Percentiles rank a stretch among this genome's conserved stretches.
phyloP scores from a whole-genome alignment of 768 basidiomycete genomes.

The Leccinum longicurvipes region DNA sequence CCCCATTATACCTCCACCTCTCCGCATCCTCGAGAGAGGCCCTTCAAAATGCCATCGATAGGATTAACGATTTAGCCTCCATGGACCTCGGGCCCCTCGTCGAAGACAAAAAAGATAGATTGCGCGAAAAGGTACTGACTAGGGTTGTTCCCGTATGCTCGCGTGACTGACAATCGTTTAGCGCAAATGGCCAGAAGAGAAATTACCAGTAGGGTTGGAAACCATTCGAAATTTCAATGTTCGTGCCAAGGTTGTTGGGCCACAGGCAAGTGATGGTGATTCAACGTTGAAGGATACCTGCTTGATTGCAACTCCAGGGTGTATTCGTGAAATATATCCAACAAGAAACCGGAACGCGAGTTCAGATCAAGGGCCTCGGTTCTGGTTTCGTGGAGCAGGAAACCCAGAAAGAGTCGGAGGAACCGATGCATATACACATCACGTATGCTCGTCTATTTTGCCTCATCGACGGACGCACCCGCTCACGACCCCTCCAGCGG shows the following conservation, averaged over 20 bases:
- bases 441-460: conserved; percentile 51
- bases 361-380: conserved; percentile 94
- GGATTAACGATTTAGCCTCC: conserved; percentile 67
- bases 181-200: conserved; percentile 99
- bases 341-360: conserved; percentile 90
- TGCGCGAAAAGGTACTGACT: conserved; percentile 57
- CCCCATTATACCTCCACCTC: conserved; percentile 91
- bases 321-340: conserved; percentile 99
- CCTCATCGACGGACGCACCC: conserved; percentile 17
- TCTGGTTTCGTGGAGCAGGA: conserved; percentile 94
- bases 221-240: conserved; percentile 96
- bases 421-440: conserved; percentile 90
- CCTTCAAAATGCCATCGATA: conserved; percentile 65
- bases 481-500: conserved; percentile 38
- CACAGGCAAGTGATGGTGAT: conserved; percentile 66
- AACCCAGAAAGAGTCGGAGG: conserved; percentile 82
- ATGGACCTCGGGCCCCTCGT: conserved; percentile 79
- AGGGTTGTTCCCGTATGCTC: not conserved
- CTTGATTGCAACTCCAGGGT: conserved; percentile 43
- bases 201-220: conserved; percentile 84
- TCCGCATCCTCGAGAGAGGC: conserved; percentile 68
- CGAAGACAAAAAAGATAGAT: conserved; percentile 69
- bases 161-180: conserved; percentile 30
- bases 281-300: not conserved
- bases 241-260: conserved; percentile 95